These are phyloP conservation scores for Ichthyophthirius multifiliis DNA, from an alignment of 169 alveolate genomes.

Conservation along the genomic window DNA sequence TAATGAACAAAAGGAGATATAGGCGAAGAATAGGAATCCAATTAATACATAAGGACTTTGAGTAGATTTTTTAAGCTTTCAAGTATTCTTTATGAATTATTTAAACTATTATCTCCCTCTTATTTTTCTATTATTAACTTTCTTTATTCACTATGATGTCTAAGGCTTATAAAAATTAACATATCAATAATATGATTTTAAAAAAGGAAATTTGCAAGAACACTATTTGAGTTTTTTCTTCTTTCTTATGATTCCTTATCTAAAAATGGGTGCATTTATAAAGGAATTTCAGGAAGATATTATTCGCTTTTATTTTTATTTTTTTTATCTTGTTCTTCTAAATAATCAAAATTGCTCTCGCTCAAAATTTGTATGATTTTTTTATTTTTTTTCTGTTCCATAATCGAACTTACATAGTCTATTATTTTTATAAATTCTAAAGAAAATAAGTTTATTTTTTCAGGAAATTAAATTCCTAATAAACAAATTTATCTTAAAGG, in stretches of 20 bases:
- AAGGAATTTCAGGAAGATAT: too few species aligned
- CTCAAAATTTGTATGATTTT: background rate
- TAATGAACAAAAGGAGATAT: constrained; percentile 57
- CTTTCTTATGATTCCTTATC: too few species aligned
- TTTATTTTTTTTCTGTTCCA: constrained; percentile 13
- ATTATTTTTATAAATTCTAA: constrained; percentile 17
- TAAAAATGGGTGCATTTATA: too few species aligned
- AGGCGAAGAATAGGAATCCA: constrained; percentile 49
- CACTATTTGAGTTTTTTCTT: constrained; percentile 28
- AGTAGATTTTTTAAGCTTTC: constrained; percentile 15
- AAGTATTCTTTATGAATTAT: constrained; percentile 3
- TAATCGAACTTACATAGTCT: constrained; percentile 33
- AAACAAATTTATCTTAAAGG: constrained; percentile 47
- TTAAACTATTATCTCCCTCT: too few species aligned
- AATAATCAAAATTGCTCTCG: background rate
- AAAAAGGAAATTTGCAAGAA: constrained; percentile 36
- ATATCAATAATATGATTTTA: constrained; percentile 50
- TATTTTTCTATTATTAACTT: too few species aligned
- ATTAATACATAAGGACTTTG: constrained; percentile 32
- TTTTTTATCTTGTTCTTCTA: too few species aligned
- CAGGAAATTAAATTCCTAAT: constrained; percentile 25
- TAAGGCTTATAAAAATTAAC: constrained; percentile 47
- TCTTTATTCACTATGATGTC: constrained; percentile 46
- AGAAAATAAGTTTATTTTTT: constrained; percentile 29
- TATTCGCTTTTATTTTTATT: too few species aligned